Evolutionary conservation across 2,329 filamentous ascomycete species (phyloP), one percentile per base, ranked within the genome.

Genomic region (Arachnomyces sp.): DNA sequence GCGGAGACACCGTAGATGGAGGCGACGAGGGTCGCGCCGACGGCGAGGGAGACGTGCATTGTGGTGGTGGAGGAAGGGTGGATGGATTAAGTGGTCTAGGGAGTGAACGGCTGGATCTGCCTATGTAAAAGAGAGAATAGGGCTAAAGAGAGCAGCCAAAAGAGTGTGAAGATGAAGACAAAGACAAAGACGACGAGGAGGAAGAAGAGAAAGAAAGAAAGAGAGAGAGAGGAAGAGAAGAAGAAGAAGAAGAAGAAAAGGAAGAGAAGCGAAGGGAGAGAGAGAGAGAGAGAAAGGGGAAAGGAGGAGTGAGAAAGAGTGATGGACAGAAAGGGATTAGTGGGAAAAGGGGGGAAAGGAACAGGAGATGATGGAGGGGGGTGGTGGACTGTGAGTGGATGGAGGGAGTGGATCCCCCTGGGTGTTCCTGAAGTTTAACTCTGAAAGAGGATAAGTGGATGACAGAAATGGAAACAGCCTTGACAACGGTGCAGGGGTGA

Each of bases 1-100:
- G 51, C 46, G 6, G 45, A 43, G 36, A 45, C 49, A 36, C 45
- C 30, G n/a, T 43, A 34, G 36, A 51, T 18, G 38, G 44, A 41
- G 29, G 43, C 46, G 31, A 46, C 43, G 15, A 50, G 34, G 8
- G 43, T 42, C 37, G 47, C 45, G 37, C 44, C 47, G 20, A 46
- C 14, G 15, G 41, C 38, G 28, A 51, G 20, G 15, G 38, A 34
- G 20, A 33, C 13, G 28, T 42, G 46, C 48, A 50, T 50, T 29
- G 14, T 47, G 37, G 34, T 36, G 33, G 15, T n/a, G 28, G 14
- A 11, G 33, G n/a, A 35, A 15, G 33, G 11, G 13, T 33, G 31
- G 16, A 14, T 33, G 16, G 16, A 20, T n/a, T 17, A 28, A 14
- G 18, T 25, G n/a, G 7, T 28, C 31, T 28, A n/a, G 35, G 13